Evolutionary conservation across 2,329 filamentous ascomycete genomes (phyloP).

Genomic region (Byssoonygena ceratinophila): DNA sequence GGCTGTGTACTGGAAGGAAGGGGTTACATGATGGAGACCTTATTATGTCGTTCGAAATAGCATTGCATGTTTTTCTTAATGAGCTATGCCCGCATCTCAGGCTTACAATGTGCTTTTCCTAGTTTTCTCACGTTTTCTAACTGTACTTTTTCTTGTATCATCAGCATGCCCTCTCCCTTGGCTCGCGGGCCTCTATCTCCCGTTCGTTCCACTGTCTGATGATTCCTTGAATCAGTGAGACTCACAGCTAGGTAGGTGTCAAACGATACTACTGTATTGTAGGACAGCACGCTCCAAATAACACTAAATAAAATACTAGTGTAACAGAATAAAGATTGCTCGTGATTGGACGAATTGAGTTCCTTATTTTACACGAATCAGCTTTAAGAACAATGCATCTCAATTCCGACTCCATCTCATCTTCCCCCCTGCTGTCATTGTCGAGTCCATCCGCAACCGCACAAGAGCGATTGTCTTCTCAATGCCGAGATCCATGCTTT

Average conservation of each 20-base stretch:
- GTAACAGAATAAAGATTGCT: not conserved
- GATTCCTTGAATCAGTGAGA: too few species aligned
- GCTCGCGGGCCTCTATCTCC: not conserved
- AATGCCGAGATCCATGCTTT: not conserved
- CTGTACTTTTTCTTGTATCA: not conserved
- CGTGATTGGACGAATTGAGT: not conserved
- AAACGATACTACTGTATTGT: too few species aligned
- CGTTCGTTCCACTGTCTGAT: not conserved
- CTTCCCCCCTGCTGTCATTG: too few species aligned
- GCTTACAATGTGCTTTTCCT: not conserved
- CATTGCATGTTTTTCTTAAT: not conserved
- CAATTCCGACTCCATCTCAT: too few species aligned
- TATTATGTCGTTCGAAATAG: not conserved
- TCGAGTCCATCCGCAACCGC: not conserved
- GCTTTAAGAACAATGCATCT: not conserved
- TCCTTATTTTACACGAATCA: not conserved
- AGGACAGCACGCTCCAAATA: too few species aligned
- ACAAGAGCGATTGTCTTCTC: not conserved
- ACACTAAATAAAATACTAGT: not conserved
- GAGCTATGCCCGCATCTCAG: not conserved
- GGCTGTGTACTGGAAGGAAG: not conserved
- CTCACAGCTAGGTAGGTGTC: too few species aligned
- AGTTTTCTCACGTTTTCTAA: not conserved
- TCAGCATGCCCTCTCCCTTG: not conserved
- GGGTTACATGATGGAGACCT: not conserved